Evolutionary conservation across 2,329 filamentous ascomycete species (phyloP), one percentile per base, ranked within the genome.

Genomic region (Fusarium irregulare): DNA sequence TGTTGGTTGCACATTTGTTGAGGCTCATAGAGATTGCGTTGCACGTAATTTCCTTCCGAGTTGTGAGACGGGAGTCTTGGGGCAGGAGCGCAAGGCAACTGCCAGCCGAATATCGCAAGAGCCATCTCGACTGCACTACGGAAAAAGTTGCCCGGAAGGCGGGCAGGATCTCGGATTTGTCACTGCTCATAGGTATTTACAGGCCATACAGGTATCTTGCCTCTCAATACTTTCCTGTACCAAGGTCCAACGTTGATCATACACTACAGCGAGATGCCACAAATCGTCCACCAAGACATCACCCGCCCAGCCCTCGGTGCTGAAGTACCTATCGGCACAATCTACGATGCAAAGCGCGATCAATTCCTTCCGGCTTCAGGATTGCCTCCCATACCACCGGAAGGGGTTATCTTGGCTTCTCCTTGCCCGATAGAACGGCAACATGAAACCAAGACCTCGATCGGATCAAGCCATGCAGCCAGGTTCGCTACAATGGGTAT

Each of bases 271-370:
- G 4, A 18, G 0, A 66, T 73, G 68, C 13, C 32, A 5, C 47
- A 64, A 6, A 32, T 50, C 9, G 7, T 25, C 3, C 28, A 48
- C 7, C 40, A 32, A 16, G 51, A 37, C 6, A n/a, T 37, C 34
- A 4, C 18, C 2, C 42, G 55, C 11, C 40, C 47, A 16, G 51
- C 71, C 0, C 66, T 73, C 21, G 49, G 62, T 5, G 59, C 66
- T 6, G 10, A 49, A 16, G 68, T 65, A 2, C 8, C 57, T 1
- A 56, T 73, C 2, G 66, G 71, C 2, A 65, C 71, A 1, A 20
- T 73, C 28, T 73, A 73, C n/a, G 57, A 73, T 14, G 61, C 62
- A 6, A 60, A 27, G 6, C 25, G 46, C 13, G 71, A 68, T 10
- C 27, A 34, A 6, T 73, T 73, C 4, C 56, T 73, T 9, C 7